Evolutionary conservation across 2,329 filamentous ascomycete species (phyloP), one percentile per base, ranked within the genome.

Genomic region (Exophiala sideris): DNA sequence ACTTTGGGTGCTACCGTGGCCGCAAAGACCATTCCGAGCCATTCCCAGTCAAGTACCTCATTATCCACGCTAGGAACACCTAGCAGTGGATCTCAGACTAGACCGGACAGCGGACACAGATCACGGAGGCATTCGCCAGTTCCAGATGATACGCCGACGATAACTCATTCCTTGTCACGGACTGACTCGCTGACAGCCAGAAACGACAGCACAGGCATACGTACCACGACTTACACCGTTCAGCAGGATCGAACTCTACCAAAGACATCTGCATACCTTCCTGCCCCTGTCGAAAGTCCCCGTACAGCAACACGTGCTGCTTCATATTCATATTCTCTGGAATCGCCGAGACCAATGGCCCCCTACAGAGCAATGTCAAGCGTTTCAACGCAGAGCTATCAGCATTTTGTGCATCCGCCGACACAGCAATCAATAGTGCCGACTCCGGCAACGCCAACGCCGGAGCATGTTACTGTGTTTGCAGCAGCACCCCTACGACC

Each of bases 1-100:
- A 63, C 61, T 11, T 45, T 58, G 18, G 58, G 58, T 39, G 60
- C 59, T 33, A 57, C 61, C 11, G 46, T 60, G 7, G 61, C 61
- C 10, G 45, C 50, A 18, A 64, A 58, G 52, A 52, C 58, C 16
- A 57, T 57, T 38, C 58, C 58, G 33, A 49, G 34, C 38, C 39
- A 60, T 18, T 56, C 60, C 10, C 40, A 58, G 49, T 55, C 60
- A 38, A 56, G 49, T 39, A 57, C 58, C 29, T 55, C 53, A 3
- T 42, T 49, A n/a, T 57, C 54, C 5, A 32, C 21, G 10, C 9
- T 49, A 12, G 57, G 56, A 11, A 47, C 52, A n/a, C 51, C 52
- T 11, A 57, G 53, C 39, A 57, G 48, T 35, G 41, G 58, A 18
- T 54, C 54, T 20, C 57, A 58, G 18, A 59, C 57, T 33, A 38